Evolutionary conservation across 331 rosid genomes (phyloP), one percentile per base, ranked within the genome.

Genomic region (Spiraea crenata): DNA sequence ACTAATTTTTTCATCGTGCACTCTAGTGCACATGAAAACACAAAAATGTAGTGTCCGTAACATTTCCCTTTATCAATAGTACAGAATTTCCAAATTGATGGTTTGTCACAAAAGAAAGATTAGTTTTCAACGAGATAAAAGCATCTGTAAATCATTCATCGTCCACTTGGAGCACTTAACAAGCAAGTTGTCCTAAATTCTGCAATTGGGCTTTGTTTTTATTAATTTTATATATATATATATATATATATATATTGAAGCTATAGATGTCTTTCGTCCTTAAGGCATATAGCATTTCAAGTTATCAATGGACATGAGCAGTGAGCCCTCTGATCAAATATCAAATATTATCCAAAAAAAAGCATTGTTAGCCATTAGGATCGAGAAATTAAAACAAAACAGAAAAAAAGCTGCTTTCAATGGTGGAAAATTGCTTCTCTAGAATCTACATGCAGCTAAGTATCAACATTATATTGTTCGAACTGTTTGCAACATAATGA

Each of bases 361-460:
- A 66, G 65, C 65, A 57, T 16, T 15, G 31, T 2, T 13, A 25
- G 57, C 48, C 35, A 64, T 46, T 44, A 17, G 47, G 14, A 63
- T n/a, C 15, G 11, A 4, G 5, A 46, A 46, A 5, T 50, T 12
- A n/a, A 61, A 60, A 9, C 25, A 54, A 14, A 65, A 40, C 31
- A 37, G 25, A 38, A 35, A 77, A 58, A 74, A 77, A 31, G 48
- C 48, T n/a, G 51, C 19, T 46, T 58, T 63, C 52, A 51, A 52
- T 56, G 76, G 76, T 76, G 76, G 78, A 75, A 65, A 76, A 48
- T 52, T 63, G 77, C 72, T 65, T 73, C 48, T 75, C 61, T 31
- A 17, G 79, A 77, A 71, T 62, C 63, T 70, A 38, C 38, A 64
- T 70, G 13, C 56, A 63, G 61, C 31, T 69, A 16, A 62, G 65